Evolutionary conservation across 2,329 filamentous ascomycete species (phyloP).

Genomic region (Neobulgaria alba): DNA sequence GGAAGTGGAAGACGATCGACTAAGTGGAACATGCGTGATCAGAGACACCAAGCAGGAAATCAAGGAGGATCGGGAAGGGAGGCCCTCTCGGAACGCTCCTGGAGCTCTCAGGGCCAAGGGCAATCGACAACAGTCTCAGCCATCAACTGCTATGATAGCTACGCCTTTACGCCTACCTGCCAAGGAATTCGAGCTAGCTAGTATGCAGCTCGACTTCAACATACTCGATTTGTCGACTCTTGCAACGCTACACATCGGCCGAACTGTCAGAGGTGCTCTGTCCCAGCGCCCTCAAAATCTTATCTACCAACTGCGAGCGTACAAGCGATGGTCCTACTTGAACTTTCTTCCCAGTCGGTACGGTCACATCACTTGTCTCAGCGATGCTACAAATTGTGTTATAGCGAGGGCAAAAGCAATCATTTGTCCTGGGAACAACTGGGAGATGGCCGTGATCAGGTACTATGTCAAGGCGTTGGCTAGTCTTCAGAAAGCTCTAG

Average conservation of each 20-base stretch:
- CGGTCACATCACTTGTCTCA: slow-evolving; percentile 20
- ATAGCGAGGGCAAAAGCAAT: slow-evolving; percentile 22
- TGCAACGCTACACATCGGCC: slow-evolving; percentile 23
- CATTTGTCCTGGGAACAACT: slow-evolving; percentile 12
- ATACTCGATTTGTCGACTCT: slow-evolving; percentile 23
- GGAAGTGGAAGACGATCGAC: not conserved
- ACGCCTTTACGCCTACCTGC: slow-evolving; percentile 11
- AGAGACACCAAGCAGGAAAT: not conserved
- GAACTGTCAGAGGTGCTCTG: slow-evolving; percentile 17
- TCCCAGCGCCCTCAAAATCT: slow-evolving; percentile 18
- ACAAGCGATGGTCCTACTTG: slow-evolving; percentile 24
- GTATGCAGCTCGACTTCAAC: slow-evolving; percentile 20
- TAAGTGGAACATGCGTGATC: not conserved
- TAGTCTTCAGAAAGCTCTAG: slow-evolving; percentile 20
- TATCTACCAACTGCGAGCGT: slow-evolving; percentile 17
- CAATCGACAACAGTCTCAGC: not conserved
- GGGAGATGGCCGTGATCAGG: slow-evolving; percentile 12
- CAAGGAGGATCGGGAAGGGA: not conserved
- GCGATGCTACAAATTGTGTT: slow-evolving; percentile 23
- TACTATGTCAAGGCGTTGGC: slow-evolving; percentile 20
- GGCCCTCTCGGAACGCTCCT: not conserved
- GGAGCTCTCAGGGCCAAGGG: no score
- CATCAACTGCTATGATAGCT: not conserved
- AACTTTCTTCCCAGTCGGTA: slow-evolving; percentile 23
- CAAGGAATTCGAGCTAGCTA: slow-evolving; percentile 23